phyloP scores from a whole-genome alignment of 2,329 filamentous ascomycete species.

The Colletotrichum musicola region DNA sequence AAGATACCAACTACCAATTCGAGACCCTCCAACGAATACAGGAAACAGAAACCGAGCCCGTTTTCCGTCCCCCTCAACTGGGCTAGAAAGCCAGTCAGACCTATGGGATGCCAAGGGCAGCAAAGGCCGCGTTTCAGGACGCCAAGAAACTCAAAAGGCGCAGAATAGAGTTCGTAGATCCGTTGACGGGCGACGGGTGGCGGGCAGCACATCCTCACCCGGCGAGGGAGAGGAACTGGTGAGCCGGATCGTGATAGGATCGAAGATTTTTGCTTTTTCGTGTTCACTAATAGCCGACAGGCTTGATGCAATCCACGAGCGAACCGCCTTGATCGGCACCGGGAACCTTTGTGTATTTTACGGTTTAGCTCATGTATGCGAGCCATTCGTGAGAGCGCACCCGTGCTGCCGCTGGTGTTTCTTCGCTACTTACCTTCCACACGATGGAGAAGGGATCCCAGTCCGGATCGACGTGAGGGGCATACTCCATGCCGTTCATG shows the following conservation, averaged over 20 bases:
- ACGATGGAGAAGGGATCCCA: conserved; percentile 45
- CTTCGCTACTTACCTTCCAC: conserved; percentile 33
- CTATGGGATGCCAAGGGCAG: conserved; percentile 27
- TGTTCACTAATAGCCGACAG: background rate
- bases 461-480: conserved; percentile 37
- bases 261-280: background rate
- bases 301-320: background rate
- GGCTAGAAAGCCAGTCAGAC: background rate
- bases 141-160: conserved; percentile 18
- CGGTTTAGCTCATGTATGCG: background rate
- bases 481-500: conserved; percentile 43
- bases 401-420: background rate
- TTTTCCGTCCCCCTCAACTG: background rate
- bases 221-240: background rate
- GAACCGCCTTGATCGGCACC: background rate
- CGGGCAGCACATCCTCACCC: background rate
- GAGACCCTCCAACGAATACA: background rate
- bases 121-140: conserved; percentile 22
- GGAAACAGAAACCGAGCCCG: background rate
- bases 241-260: no score
- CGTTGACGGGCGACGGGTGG: background rate
- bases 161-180: conserved; percentile 4
- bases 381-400: background rate
- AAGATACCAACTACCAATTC: background rate
- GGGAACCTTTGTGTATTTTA: background rate